phyloP scores from a whole-genome alignment of 257 asterid genomes.

The Paulownia fortunei region DNA sequence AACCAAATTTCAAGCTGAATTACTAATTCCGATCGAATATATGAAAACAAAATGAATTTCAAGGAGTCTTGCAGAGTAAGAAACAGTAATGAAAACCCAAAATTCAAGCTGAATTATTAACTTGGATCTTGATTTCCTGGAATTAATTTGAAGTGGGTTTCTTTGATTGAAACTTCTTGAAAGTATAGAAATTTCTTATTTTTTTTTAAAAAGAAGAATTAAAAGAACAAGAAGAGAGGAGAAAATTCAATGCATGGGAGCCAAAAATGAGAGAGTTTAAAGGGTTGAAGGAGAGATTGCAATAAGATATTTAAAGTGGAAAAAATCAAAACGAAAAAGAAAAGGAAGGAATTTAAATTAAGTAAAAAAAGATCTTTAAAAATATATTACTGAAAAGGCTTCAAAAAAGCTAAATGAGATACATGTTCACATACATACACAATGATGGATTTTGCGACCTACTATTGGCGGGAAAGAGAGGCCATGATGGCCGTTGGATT shows the following conservation, averaged over 20 bases:
- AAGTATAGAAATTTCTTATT: too few relatives aligned
- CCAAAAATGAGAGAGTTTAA: constrained; percentile 18
- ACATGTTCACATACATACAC: constrained; percentile 30
- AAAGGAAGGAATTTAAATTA: constrained; percentile 10
- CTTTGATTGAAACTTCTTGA: too few relatives aligned
- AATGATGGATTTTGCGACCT: constrained; percentile 27
- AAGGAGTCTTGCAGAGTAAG: constrained; percentile 3
- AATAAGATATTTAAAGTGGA: constrained; percentile 23
- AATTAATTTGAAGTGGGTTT: background rate
- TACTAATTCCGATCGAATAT: background rate
- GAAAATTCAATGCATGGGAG: constrained; percentile 14
- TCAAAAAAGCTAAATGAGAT: background rate
- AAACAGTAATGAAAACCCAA: background rate
- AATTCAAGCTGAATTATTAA: background rate
- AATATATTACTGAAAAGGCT: background rate
- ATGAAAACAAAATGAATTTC: background rate
- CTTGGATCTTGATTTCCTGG: constrained; percentile 15
- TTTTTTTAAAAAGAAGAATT: too few relatives aligned
- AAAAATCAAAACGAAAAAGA: background rate
- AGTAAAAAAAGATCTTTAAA: constrained; percentile 21
- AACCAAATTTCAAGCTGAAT: too few relatives aligned
- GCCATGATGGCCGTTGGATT: constrained; percentile 35
- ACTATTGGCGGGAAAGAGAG: constrained; percentile 38
- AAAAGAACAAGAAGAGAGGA: background rate
- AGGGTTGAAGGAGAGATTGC: background rate